Base-by-base conservation (phyloP, 2,329 filamentous ascomycete genomes). In the Neonectria faginata region DNA sequence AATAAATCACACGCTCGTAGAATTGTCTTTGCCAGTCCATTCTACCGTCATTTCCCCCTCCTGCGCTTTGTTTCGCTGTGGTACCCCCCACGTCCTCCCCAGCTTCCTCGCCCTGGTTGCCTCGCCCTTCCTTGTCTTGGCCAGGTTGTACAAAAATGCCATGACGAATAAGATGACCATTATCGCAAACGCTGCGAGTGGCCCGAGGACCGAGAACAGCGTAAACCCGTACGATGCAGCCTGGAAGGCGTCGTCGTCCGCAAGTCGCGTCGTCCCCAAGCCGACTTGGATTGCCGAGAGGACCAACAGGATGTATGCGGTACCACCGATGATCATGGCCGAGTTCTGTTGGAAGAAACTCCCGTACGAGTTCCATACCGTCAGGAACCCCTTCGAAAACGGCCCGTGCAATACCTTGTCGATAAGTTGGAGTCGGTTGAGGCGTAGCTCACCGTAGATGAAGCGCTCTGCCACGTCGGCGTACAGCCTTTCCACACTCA, bases 241-340 rank as follows among this genome's bases (percentile, higher is more conserved):
- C 67, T 83, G 79, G 67, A 86, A 87, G 0, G 68, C 60, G 0
- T 57, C 12, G 62, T 78, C 80, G 0, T 73, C 65, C 0, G 47
- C 57, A 2, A 84, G 74, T 22, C 57, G 52, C 2, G 76, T 67
- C 0, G 79, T 82, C 2, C 76, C 75, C 10, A 84, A 67, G 0
- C 81, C 82, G 10, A 84, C 80, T 71, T 86, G 83, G 81, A 86
- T 83, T 0, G 83, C 83, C 3, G 80, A 80, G 47, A 86, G 73
- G 10, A 84, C 75, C 14, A 86, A 67, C 33, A 79, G 77, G 18
- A 85, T 70, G 65, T 82, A 85, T 0, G 79, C 80, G 3, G 80
- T 77, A 1, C 78, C 69, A 9, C 77, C 73, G 0, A 80, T 73
- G 2, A 86, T 67, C 75, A 74, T 79, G 14, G 75, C 74, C 20